Evolutionary conservation across 805 yeast genomes (phyloP).

Genomic region (Scheffersomyces stipitis): DNA sequence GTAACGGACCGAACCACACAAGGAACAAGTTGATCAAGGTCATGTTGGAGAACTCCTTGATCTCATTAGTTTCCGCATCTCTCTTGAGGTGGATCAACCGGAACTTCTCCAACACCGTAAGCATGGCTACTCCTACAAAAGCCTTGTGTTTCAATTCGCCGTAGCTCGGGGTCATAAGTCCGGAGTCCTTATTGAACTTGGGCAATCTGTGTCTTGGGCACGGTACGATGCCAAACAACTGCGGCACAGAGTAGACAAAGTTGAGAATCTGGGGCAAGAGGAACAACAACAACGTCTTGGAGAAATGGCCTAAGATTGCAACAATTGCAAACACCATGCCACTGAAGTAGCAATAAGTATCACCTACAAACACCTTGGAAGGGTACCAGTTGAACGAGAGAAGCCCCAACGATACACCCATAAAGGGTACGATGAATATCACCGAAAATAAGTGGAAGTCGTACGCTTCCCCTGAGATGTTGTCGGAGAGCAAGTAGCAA

Average conservation of each 20-base stretch:
- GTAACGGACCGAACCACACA: conserved; percentile 86
- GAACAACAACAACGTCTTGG: conserved; percentile 84
- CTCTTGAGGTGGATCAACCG: conserved; percentile 44
- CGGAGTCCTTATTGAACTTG: conserved; percentile 62
- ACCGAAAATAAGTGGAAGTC: conserved; percentile 83
- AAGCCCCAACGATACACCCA: conserved; percentile 80
- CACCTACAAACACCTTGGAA: conserved; percentile 93
- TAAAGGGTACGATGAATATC: conserved; percentile 76
- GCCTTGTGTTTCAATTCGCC: conserved; percentile 33
- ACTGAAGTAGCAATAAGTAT: conserved; percentile 94
- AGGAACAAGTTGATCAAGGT: conserved; percentile 81
- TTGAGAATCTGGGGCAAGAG: conserved; percentile 90
- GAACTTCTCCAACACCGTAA: conserved; percentile 49
- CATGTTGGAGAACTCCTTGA: conserved; percentile 66
- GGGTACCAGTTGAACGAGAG: conserved; percentile 87
- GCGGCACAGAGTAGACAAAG: conserved; percentile 90
- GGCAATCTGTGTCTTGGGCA: conserved; percentile 98
- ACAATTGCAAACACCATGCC: conserved; percentile 99
- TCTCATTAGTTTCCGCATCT: conserved; percentile 15
- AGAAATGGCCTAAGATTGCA: conserved; percentile 94
- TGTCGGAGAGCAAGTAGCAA: conserved; percentile 54
- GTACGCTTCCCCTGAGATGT: conserved; percentile 52
- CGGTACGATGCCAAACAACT: conserved; percentile 78
- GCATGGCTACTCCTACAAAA: conserved; percentile 21
- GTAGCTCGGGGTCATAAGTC: conserved; percentile 66